Evolutionary conservation across 768 basidiomycete species (phyloP).

Genomic region (Collybia sp.): DNA sequence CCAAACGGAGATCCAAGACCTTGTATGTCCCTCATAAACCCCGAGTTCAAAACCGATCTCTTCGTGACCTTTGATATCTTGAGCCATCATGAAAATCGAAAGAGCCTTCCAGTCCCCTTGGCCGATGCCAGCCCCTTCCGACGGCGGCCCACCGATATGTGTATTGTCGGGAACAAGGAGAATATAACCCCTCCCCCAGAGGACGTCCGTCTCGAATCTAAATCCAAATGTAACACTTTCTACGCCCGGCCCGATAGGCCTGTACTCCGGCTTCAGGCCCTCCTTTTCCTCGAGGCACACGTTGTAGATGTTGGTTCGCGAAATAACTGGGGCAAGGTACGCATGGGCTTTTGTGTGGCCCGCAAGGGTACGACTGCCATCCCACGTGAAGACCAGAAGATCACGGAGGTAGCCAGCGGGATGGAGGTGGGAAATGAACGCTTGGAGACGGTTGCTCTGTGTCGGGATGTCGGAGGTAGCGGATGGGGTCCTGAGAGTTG

Average conservation of each 20-base stretch:
- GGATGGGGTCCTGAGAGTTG: too few relatives aligned
- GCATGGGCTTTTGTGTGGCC: conserved; percentile 25
- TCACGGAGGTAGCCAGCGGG: conserved; percentile 36
- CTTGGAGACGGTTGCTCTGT: neutral
- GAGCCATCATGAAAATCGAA: conserved; percentile 24
- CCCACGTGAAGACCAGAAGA: conserved; percentile 38
- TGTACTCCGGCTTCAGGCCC: conserved; percentile 14
- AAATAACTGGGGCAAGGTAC: conserved; percentile 21
- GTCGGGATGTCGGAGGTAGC: too few relatives aligned
- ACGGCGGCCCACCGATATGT: too few relatives aligned
- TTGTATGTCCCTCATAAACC: conserved; percentile 28
- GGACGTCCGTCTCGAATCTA: conserved; percentile 27
- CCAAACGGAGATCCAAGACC: conserved; percentile 29
- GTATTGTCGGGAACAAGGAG: conserved; percentile 19
- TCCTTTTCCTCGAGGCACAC: conserved; percentile 19
- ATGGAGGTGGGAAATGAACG: conserved; percentile 20
- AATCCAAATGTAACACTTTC: conserved; percentile 29
- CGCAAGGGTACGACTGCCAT: conserved; percentile 26
- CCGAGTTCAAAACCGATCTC: conserved; percentile 23
- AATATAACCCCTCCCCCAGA: conserved; percentile 26
- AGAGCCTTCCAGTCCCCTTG: conserved; percentile 28
- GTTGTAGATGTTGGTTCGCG: conserved; percentile 15
- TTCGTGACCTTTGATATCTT: conserved; percentile 29
- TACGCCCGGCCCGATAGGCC: conserved; percentile 6
- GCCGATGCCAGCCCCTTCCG: too few relatives aligned